phyloP scores from a whole-genome alignment of 495 filamentous ascomycete genomes.

The Peziza echinospora region DNA sequence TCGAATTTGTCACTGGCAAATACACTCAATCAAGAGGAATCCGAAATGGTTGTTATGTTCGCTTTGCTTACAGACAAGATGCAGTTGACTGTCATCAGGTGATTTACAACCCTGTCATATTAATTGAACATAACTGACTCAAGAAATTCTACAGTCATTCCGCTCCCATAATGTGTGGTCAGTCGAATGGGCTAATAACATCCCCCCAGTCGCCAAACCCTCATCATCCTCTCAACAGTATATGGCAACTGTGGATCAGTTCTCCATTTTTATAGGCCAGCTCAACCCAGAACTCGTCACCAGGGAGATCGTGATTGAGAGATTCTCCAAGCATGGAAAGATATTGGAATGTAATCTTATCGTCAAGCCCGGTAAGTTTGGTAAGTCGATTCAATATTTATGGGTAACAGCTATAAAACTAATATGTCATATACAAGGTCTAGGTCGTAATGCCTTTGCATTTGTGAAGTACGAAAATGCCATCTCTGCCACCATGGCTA shows the following conservation, averaged over 20 bases:
- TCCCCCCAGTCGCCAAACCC: constrained; percentile 4
- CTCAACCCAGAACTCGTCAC: constrained; percentile 13
- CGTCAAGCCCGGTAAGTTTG: constrained; percentile 12
- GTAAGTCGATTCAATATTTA: neutral
- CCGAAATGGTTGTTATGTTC: constrained; percentile 13
- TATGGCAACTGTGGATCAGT: constrained; percentile 9
- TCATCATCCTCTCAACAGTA: constrained; percentile 7
- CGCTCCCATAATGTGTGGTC: constrained; percentile 13
- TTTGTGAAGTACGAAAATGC: constrained; percentile 16
- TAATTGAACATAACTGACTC: too few relatives aligned
- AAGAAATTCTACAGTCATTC: constrained; percentile 8
- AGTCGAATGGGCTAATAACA: constrained; percentile 17
- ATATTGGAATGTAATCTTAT: constrained; percentile 17
- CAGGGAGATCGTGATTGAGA: constrained; percentile 9
- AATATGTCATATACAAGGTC: constrained; percentile 1
- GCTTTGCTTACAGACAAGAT: constrained; percentile 17
- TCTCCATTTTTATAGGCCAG: constrained; percentile 16
- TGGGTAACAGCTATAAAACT: neutral
- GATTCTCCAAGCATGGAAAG: constrained; percentile 11
- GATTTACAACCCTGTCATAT: too few relatives aligned
- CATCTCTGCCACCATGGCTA: constrained; percentile 10
- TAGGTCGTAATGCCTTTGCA: constrained; percentile 14
- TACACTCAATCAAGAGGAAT: constrained; percentile 13
- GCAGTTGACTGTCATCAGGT: constrained; percentile 18
- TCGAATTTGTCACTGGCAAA: constrained; percentile 13